Evolutionary conservation across 78 protist species (phyloP), one percentile per base, ranked within the genome.

Genomic region (Pigoraptor vietnamica): DNA sequence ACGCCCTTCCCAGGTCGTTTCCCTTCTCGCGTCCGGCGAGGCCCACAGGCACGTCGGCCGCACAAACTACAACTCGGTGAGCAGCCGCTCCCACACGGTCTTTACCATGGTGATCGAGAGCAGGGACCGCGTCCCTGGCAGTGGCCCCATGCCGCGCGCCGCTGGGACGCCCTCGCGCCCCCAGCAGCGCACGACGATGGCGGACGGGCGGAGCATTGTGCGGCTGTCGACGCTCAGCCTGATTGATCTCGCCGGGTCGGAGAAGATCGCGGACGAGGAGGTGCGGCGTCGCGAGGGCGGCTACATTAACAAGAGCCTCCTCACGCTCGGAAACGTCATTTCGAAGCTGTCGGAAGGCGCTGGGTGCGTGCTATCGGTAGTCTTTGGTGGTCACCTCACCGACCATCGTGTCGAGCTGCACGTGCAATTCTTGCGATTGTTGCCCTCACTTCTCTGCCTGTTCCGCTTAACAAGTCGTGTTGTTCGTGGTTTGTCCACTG

Each of bases 191-290:
- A 48, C 67, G 29, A 48, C 67, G 14, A 48, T 48, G 67, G 67
- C 67, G 29, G 67, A 48, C 14, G 67, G 67, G 14, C 23, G 0
- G 2, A 21, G 81, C 0, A n/a, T 37, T 24, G 29, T 89, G 79
- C 40, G 56, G 9, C 21, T 48, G 32, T 40, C 82, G 83, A 6
- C 35, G 32, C 83, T 84, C 32, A 96, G 94, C 84, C 88, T 97
- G 40, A 97, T 97, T 0, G 98, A 97, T 90, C 87, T 97, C 37
- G 98, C 98, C 0, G 98, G 98, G 2, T 92, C 95, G 24, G 98
- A 97, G 90, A 36, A 84, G 35, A 95, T 96, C 0, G 97, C 94
- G 33, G 95, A 95, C 24, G 93, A 94, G 48, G 96, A 95, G 24
- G 89, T 91, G 0, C 92, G 96, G 81, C 92, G 93, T 92, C 48